Conservation (phyloP, 805 yeast genomes). For the Ogataea nitratoaversa region DNA sequence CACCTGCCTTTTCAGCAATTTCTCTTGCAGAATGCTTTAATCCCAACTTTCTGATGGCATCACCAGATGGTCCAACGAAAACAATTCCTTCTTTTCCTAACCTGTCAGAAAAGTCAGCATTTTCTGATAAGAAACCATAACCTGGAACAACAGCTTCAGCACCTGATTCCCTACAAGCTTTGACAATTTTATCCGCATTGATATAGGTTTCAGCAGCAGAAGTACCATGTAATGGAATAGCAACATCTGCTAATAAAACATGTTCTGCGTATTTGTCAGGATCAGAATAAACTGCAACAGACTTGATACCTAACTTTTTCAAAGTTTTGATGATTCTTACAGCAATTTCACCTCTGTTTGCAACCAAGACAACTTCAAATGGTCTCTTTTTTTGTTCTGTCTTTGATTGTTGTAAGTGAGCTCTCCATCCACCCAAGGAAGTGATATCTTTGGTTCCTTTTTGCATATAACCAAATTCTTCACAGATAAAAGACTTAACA, state of each 20-base stretch:
- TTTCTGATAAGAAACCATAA: slow-evolving; percentile 93
- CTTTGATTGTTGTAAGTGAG: slow-evolving; percentile 39
- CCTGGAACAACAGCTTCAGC: slow-evolving; percentile 98
- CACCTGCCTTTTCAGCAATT: slow-evolving; percentile 86
- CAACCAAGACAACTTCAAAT: slow-evolving; percentile 82
- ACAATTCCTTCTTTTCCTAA: slow-evolving; percentile 78
- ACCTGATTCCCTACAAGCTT: slow-evolving; percentile 76
- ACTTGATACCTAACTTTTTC: slow-evolving; percentile 68
- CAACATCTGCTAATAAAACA: slow-evolving; percentile 75
- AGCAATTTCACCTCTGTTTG: slow-evolving; percentile 97
- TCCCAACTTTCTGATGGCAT: slow-evolving; percentile 86
- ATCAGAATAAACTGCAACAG: slow-evolving; percentile 89
- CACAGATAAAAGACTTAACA: slow-evolving; percentile 94
- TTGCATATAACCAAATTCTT: slow-evolving; percentile 75
- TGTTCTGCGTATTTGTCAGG: slow-evolving; percentile 88
- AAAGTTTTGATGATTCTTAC: slow-evolving; percentile 88
- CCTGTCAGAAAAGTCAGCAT: slow-evolving; percentile 92
- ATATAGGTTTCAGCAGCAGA: slow-evolving; percentile 91
- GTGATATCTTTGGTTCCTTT: slow-evolving; percentile 79
- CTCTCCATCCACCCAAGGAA: slow-evolving; percentile 84
- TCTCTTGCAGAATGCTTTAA: slow-evolving; percentile 95
- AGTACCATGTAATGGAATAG: slow-evolving; percentile 73
- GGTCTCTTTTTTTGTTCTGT: slow-evolving; percentile 45
- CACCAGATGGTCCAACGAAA: slow-evolving; percentile 96
- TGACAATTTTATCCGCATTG: slow-evolving; percentile 75